These are phyloP conservation scores for Immersiporthe knoxdaviesiana DNA, from an alignment of 2,329 filamentous ascomycete species.

Conservation along the genomic window DNA sequence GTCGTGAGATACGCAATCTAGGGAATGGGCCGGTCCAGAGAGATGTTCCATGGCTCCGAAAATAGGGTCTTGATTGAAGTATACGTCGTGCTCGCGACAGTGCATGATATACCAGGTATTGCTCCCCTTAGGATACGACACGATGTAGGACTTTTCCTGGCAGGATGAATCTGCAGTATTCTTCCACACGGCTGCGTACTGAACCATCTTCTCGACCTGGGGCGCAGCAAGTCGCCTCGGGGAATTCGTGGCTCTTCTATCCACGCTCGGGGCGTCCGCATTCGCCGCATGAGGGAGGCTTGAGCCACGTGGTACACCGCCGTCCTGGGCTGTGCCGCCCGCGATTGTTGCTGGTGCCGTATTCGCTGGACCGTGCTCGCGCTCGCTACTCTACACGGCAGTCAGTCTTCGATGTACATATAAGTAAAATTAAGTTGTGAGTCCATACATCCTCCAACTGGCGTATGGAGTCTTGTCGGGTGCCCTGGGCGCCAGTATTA, in stretches of 20 bases:
- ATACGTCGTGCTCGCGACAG: conserved; percentile 6
- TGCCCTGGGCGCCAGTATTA: neutral
- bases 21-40: no score
- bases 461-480: neutral
- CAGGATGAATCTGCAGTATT: neutral
- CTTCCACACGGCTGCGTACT: neutral
- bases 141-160: conserved; percentile 11
- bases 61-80: neutral
- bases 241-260: neutral
- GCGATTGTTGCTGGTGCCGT: neutral
- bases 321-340: neutral
- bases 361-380: neutral
- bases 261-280: neutral
- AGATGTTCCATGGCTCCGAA: neutral
- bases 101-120: conserved; percentile 8
- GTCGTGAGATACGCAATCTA: no score
- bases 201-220: neutral
- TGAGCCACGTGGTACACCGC: neutral
- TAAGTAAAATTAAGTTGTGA: neutral
- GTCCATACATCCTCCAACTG: neutral
- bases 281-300: neutral
- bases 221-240: no score
- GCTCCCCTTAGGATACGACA: neutral
- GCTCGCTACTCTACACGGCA: neutral
- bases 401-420: neutral